Conservation (phyloP, 2,329 filamentous ascomycete species). For the Beauveria rudraprayagi region DNA sequence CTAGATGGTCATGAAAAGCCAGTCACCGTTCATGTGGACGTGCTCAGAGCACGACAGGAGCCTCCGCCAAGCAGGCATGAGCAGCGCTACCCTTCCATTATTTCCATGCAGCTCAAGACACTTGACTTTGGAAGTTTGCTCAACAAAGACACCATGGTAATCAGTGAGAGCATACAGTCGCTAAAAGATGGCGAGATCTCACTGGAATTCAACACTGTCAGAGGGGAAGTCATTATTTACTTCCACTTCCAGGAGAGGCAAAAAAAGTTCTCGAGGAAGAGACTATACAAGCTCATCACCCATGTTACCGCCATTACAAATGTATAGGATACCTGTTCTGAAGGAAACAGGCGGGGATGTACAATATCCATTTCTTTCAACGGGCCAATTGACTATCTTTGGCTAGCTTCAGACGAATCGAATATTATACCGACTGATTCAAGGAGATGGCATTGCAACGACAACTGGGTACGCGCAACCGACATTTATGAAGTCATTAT, state of each 20-base stretch:
- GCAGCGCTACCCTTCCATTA: slow-evolving; percentile 21
- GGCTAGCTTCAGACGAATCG: slow-evolving; percentile 24
- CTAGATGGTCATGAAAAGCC: not conserved
- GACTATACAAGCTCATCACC: slow-evolving; percentile 34
- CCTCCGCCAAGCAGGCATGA: not conserved
- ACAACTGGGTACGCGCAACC: slow-evolving; percentile 42
- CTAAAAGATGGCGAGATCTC: slow-evolving; percentile 14
- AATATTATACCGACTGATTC: slow-evolving; percentile 26
- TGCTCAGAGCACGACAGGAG: not conserved
- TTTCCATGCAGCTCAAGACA: slow-evolving; percentile 34
- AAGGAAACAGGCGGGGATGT: slow-evolving; percentile 21
- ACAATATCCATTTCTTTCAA: slow-evolving; percentile 38
- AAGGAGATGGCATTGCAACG: slow-evolving; percentile 30
- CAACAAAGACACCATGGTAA: slow-evolving; percentile 47
- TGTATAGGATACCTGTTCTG: slow-evolving; percentile 26
- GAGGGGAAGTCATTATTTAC: slow-evolving; percentile 21
- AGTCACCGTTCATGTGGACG: not conserved
- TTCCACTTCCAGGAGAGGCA: slow-evolving; percentile 21
- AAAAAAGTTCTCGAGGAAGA: slow-evolving; percentile 11
- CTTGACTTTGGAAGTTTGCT: slow-evolving; percentile 57
- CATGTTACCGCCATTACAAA: slow-evolving; percentile 38
- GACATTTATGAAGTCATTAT: slow-evolving; percentile 33
- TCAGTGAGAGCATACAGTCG: slow-evolving; percentile 39
- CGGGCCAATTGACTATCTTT: slow-evolving; percentile 39
- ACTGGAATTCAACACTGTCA: slow-evolving; percentile 21